Conservation (phyloP, 1,284 basidiomycete genomes). For the Puccinia novopanici region DNA sequence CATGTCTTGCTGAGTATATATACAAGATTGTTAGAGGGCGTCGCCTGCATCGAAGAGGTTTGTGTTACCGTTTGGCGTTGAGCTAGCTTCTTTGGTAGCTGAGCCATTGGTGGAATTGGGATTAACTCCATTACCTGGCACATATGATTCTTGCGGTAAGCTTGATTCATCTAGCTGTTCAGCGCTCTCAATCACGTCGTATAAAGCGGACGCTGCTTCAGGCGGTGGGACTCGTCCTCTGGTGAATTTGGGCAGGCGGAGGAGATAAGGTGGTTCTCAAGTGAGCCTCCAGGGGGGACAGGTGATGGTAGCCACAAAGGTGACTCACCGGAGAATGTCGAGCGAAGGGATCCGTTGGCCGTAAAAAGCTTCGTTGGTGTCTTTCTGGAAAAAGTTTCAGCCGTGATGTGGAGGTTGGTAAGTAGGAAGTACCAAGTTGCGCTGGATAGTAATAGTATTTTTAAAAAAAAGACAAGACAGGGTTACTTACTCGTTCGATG, state of each 20-base stretch:
- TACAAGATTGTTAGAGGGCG: constrained; percentile 29
- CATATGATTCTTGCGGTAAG: constrained; percentile 57
- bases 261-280: background rate
- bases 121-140: constrained; percentile 52
- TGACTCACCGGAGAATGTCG: constrained; percentile 71
- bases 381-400: constrained; percentile 42
- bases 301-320: background rate
- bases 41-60: constrained; percentile 50
- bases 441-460: background rate
- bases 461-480: too few species aligned
- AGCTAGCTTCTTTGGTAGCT: constrained; percentile 1
- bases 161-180: constrained; percentile 58
- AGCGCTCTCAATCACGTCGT: constrained; percentile 59
- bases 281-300: background rate
- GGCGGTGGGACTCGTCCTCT: constrained; percentile 59
- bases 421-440: background rate
- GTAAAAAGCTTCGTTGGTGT: constrained; percentile 74
- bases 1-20: background rate
- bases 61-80: constrained; percentile 20
- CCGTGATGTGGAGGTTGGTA: background rate
- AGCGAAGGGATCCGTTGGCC: constrained; percentile 84
- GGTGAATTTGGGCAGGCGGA: background rate
- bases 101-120: background rate
- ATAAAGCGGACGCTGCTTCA: constrained; percentile 59
- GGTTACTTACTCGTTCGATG: constrained; percentile 76